Conservation (phyloP, 78 protist genomes). For the Dictyostelium brefeldianum region DNA sequence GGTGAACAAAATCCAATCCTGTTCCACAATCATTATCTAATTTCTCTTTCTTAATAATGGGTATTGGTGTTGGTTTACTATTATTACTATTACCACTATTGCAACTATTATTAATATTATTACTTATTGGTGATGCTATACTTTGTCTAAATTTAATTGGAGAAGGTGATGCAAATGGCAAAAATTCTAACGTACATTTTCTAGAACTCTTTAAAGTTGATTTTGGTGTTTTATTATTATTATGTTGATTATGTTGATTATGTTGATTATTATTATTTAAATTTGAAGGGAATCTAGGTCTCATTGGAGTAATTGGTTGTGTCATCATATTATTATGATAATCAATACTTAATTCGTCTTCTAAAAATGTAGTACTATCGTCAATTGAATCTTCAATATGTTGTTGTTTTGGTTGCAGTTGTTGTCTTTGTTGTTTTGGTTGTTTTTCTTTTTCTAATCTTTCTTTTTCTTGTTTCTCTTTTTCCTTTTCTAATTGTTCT, state of each 20-base stretch:
- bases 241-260: not conserved
- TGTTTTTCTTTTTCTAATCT: constrained; percentile 9
- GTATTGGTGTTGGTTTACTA: not conserved
- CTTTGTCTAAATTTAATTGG: constrained; percentile 16
- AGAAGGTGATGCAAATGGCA: constrained; percentile 7
- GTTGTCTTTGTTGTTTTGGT: not conserved
- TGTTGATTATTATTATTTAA: not conserved
- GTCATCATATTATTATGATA: not conserved
- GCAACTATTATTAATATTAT: not conserved
- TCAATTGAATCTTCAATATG: no score
- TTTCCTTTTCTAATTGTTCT: not conserved
- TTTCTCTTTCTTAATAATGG: constrained; percentile 4
- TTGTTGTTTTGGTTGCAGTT: not conserved
- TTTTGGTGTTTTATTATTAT: not conserved
- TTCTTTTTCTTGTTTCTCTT: not conserved
- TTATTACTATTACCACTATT: constrained; percentile 12
- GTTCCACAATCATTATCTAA: not conserved
- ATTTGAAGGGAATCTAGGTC: not conserved
- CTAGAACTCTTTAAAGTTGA: not conserved
- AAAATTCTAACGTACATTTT: not conserved
- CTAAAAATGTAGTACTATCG: not conserved
- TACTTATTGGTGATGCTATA: not conserved
- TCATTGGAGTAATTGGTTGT: constrained; percentile 30
- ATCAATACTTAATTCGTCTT: not conserved
- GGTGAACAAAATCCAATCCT: constrained; percentile 3